These are phyloP conservation scores for Taxawa tesnikishii DNA, from an alignment of 2,329 filamentous ascomycete genomes.

Conservation along the genomic window DNA sequence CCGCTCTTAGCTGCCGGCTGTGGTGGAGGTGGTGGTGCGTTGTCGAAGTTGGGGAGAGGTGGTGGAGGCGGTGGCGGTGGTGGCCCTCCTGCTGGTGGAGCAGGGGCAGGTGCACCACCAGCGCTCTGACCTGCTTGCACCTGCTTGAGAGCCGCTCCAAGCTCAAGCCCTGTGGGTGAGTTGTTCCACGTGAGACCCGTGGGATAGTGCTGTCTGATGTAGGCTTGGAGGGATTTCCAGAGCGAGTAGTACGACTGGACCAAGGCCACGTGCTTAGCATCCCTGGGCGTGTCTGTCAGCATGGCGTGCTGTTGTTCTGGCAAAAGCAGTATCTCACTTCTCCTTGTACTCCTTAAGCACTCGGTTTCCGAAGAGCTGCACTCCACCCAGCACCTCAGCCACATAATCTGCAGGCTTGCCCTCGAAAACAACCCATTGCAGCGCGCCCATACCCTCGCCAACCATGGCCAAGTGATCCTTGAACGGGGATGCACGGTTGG, in stretches of 20 bases:
- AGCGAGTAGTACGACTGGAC: slow-evolving; percentile 86
- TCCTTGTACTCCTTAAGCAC: slow-evolving; percentile 86
- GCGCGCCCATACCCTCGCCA: slow-evolving; percentile 74
- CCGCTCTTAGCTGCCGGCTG: slow-evolving; percentile 29
- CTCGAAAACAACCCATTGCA: slow-evolving; percentile 85
- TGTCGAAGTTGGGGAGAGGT: slow-evolving; percentile 26
- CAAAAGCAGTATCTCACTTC: slow-evolving; percentile 36
- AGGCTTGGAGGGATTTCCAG: slow-evolving; percentile 71
- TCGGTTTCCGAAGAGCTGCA: slow-evolving; percentile 90
- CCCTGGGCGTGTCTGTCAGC: slow-evolving; percentile 38
- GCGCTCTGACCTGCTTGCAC: slow-evolving; percentile 19
- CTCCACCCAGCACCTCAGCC: slow-evolving; percentile 67
- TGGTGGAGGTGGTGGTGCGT: slow-evolving; percentile 55
- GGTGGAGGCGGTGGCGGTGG: slow-evolving; percentile 57
- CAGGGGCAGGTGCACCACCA: slow-evolving; percentile 20
- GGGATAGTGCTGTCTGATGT: slow-evolving; percentile 72
- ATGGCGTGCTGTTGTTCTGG: not conserved
- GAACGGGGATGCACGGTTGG: slow-evolving; percentile 60
- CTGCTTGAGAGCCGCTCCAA: slow-evolving; percentile 54
- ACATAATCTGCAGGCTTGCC: slow-evolving; percentile 76
- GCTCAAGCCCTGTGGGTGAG: slow-evolving; percentile 49
- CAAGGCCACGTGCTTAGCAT: slow-evolving; percentile 72
- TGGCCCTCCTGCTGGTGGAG: slow-evolving; percentile 25
- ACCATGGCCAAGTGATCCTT: slow-evolving; percentile 80
- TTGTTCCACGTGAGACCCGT: slow-evolving; percentile 80